Base-by-base conservation (phyloP, 2,329 filamentous ascomycete species). In the Fusarium phyllophilum region DNA sequence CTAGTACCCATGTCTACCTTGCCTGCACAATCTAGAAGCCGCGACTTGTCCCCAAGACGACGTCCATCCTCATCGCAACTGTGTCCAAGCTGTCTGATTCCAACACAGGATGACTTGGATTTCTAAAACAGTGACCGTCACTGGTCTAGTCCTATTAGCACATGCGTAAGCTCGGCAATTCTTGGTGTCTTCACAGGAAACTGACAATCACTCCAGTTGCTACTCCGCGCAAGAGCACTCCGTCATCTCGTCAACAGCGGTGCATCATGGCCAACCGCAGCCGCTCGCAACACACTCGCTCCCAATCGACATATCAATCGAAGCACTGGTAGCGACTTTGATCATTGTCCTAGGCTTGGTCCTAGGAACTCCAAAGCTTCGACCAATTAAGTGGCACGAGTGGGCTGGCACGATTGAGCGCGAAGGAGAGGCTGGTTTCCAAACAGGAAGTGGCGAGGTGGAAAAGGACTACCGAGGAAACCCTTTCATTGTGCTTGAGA, bases 161-260 rank as follows among this genome's bases (percentile, higher is more conserved):
- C 96, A 98, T 83, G 94, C 95, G 96, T 98, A 91, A 83, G 93
- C 55, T 34, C 44, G 26, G 33, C 20, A 10, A 39, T 33, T 61
- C 41, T 68, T 65, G 41, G 54, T 38, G 42, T 41, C 45, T 18
- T 34, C 39, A 36, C 48, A 42, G 51, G 44, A 36, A 56, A 45
- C 68, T 78, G 61, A 80, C 70, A 52, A 31, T 66, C 54, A 59
- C 42, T 39, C 33, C 81, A 99, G 96, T 73, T 97, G 95, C 84
- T 99, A 98, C 84, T 99, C 96, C 58, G 95, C 95, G 52, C 93
- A 97, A 83, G 96, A 99, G 85, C 94, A 97, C 84, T 93, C 94
- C 12, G 87, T 91, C 29, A 89, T 97, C 56, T 90, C 91, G 76
- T 89, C 91, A 63, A 85, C 86, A 39, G 82, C 86, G 60, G 81